Conservation (phyloP, 352 stramenopile species). For the Pythium utonaiense region DNA sequence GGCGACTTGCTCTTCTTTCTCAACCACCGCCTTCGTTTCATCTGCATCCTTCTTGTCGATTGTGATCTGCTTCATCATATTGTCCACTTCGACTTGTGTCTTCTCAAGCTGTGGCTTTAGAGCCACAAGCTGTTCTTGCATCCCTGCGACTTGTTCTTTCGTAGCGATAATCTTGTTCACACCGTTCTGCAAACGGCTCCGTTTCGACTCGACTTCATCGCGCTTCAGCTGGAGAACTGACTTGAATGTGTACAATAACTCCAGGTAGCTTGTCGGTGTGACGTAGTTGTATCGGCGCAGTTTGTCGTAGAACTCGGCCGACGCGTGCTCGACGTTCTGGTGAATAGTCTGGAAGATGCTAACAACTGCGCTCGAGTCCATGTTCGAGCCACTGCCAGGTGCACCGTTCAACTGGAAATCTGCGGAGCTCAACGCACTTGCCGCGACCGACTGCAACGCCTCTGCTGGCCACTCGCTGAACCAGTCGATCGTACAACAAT, state of each 20-base stretch:
- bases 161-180: constrained; percentile 93
- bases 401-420: constrained; percentile 58
- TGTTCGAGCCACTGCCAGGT: constrained; percentile 28
- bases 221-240: constrained; percentile 86
- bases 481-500: constrained; percentile 89
- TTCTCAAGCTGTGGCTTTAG: constrained; percentile 91
- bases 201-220: constrained; percentile 86
- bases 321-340: constrained; percentile 85
- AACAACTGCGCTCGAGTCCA: constrained; percentile 49
- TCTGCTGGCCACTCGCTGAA: constrained; percentile 87
- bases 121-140: constrained; percentile 90
- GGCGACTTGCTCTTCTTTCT: constrained; percentile 89
- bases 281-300: constrained; percentile 92
- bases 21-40: constrained; percentile 88
- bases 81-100: constrained; percentile 91
- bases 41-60: constrained; percentile 90
- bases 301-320: constrained; percentile 82
- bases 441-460: constrained; percentile 77
- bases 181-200: constrained; percentile 84
- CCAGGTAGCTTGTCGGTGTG: constrained; percentile 92
- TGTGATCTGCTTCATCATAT: constrained; percentile 93
- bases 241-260: constrained; percentile 93
- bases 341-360: constrained; percentile 87
- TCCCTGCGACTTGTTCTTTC: constrained; percentile 89
- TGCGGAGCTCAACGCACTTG: constrained; percentile 46